phyloP scores from a whole-genome alignment of 495 filamentous ascomycete species.

The Trichoderma erinaceum region DNA sequence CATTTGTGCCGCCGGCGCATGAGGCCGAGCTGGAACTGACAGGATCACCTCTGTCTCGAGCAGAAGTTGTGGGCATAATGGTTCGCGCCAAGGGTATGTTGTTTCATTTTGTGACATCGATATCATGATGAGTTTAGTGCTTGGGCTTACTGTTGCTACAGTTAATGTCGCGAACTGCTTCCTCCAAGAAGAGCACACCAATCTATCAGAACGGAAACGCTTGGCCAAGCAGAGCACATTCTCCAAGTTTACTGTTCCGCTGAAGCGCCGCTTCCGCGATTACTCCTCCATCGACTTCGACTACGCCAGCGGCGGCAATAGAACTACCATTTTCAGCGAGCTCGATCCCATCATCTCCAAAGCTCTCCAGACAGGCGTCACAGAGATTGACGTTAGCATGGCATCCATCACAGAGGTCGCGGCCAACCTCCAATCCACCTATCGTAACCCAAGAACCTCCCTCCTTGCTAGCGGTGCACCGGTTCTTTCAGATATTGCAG shows the following conservation, averaged over 20 bases:
- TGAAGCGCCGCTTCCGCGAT: slow-evolving; percentile 7
- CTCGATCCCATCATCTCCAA: neutral
- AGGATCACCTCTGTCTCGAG: neutral
- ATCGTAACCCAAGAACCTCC: neutral
- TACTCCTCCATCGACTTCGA: neutral
- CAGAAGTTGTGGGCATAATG: neutral
- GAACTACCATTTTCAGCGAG: neutral
- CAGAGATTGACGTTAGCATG: slow-evolving; percentile 9
- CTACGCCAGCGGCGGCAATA: slow-evolving; percentile 5
- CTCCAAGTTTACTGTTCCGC: neutral
- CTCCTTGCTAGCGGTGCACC: neutral
- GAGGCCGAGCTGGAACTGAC: neutral
- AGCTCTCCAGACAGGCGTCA: slow-evolving; percentile 2
- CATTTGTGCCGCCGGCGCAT: neutral
- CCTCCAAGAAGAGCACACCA: neutral
- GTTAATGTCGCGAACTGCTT: slow-evolving; percentile 1
- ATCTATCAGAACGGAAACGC: neutral
- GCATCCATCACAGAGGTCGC: slow-evolving; percentile 3
- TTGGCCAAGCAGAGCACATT: slow-evolving; percentile 1
- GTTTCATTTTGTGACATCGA: neutral
- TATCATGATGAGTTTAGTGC: too few relatives aligned
- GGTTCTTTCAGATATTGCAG: neutral
- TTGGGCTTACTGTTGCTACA: neutral
- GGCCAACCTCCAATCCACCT: neutral
- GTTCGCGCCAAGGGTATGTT: slow-evolving; percentile 10